Evolutionary conservation across 208 protist species (phyloP).

Genomic region (Acanthamoeba divionensis): DNA sequence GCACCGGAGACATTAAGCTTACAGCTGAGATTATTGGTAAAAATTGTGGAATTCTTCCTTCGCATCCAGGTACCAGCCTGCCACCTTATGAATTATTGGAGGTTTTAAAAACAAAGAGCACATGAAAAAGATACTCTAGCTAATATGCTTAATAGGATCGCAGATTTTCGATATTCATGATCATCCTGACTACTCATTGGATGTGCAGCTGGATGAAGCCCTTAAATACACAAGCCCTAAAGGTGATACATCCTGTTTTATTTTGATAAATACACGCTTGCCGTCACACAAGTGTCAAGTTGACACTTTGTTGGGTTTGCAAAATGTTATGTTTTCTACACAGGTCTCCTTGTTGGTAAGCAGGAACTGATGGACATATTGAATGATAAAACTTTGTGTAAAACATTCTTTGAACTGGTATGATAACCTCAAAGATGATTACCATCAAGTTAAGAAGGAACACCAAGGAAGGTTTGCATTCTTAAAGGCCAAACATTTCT

Average conservation of each 20-base stretch:
- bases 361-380: conserved; percentile 50
- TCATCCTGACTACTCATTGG: conserved; percentile 1
- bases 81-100: too few relatives aligned
- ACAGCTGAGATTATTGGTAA: conserved; percentile 50
- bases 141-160: background rate
- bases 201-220: conserved; percentile 24
- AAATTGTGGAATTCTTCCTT: conserved; percentile 43
- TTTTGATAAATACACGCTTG: background rate
- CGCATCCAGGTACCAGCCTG: conserved; percentile 2
- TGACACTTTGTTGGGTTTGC: too few relatives aligned
- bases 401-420: background rate
- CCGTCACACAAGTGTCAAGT: too few relatives aligned
- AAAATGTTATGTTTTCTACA: too few relatives aligned
- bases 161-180: conserved; percentile 43
- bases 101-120: too few relatives aligned
- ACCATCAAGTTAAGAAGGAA: too few relatives aligned
- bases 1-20: conserved; percentile 53
- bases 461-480: too few relatives aligned
- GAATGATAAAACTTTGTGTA: background rate
- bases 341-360: conserved; percentile 33
- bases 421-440: background rate
- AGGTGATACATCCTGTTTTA: background rate
- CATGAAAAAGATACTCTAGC: too few relatives aligned
- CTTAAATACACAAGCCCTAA: background rate
- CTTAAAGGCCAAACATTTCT: background rate